Conservation (phyloP, 192 early-diverging fungal genomes). For the Gonapodya sp. region DNA sequence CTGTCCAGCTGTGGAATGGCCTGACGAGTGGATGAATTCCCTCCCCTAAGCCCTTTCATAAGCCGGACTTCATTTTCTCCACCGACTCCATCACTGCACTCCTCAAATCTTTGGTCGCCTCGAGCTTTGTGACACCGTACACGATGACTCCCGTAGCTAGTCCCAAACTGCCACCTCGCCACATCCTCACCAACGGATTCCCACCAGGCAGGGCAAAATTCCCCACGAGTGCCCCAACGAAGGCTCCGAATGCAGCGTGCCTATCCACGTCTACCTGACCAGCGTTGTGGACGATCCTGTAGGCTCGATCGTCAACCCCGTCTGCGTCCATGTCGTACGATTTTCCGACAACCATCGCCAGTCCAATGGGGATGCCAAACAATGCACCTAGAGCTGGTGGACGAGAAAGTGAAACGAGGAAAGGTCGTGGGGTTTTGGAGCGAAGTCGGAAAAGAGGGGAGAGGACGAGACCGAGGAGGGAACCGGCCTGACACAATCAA, state of each 20-base stretch:
- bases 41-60: too few relatives aligned
- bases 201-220: not conserved
- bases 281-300: conserved; percentile 4
- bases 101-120: not conserved
- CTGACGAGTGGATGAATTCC: too few relatives aligned
- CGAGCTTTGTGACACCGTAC: not conserved
- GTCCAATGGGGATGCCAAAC: not conserved
- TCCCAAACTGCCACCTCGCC: not conserved
- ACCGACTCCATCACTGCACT: not conserved
- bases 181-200: not conserved
- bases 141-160: not conserved
- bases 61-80: not conserved
- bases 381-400: not conserved
- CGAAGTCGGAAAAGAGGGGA: not conserved
- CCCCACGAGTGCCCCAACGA: not conserved
- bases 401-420: not conserved
- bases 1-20: too few relatives aligned
- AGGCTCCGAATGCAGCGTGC: not conserved
- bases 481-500: not conserved
- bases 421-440: not conserved
- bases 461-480: not conserved
- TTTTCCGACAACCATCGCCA: not conserved
- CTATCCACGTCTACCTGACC: not conserved
- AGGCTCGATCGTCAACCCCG: conserved; percentile 7
- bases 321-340: conserved; percentile 5